phyloP scores from a whole-genome alignment of 192 early-diverging fungal genomes.

The Backusella tuberculispora region DNA sequence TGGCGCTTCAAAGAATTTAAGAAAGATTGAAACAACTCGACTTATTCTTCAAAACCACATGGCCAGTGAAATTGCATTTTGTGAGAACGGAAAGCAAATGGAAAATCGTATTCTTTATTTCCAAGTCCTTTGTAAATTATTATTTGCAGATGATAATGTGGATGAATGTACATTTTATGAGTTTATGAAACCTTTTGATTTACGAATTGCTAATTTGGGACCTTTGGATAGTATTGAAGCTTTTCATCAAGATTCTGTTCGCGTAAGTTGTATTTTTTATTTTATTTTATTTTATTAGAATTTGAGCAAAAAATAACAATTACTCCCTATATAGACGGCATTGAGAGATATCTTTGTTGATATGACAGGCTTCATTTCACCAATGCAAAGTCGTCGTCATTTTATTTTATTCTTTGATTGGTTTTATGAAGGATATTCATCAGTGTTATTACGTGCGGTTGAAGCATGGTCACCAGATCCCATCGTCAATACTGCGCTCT shows the following conservation, averaged over 20 bases:
- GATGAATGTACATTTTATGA: constrained; percentile 63
- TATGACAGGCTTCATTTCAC: constrained; percentile 74
- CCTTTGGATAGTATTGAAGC: constrained; percentile 55
- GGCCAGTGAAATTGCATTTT: constrained; percentile 72
- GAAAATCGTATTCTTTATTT: constrained; percentile 77
- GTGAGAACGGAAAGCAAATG: constrained; percentile 61
- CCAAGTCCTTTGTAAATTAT: constrained; percentile 71
- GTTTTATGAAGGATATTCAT: constrained; percentile 76
- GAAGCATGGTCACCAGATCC: constrained; percentile 66
- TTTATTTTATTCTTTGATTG: constrained; percentile 83
- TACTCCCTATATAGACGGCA: constrained; percentile 36
- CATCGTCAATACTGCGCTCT: constrained; percentile 73
- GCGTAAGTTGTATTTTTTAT: constrained; percentile 31
- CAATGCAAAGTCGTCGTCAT: constrained; percentile 61
- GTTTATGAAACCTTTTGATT: constrained; percentile 75
- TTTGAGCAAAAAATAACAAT: background rate
- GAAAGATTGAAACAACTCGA: constrained; percentile 74
- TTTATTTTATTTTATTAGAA: background rate
- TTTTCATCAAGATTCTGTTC: constrained; percentile 55
- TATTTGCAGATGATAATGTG: constrained; percentile 69
- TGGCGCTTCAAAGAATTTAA: constrained; percentile 73
- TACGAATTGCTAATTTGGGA: constrained; percentile 56
- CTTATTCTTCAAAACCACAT: constrained; percentile 75
- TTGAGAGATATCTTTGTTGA: constrained; percentile 73
- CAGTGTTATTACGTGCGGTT: constrained; percentile 65